phyloP scores from a whole-genome alignment of 441 rosid genomes.

The Pelargonium australe region DNA sequence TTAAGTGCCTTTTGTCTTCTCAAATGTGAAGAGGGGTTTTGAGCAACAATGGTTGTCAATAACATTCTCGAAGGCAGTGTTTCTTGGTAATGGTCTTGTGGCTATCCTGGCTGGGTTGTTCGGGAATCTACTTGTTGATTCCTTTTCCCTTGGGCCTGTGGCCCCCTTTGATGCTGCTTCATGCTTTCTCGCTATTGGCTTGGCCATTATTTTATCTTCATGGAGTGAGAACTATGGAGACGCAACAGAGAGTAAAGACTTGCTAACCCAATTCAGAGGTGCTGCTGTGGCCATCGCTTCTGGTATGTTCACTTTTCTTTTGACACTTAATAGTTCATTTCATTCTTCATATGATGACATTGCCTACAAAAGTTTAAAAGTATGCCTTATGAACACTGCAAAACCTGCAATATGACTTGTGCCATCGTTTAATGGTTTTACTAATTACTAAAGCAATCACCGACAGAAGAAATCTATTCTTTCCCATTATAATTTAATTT shows the following conservation, averaged over 20 bases:
- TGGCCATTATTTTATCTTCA: slow-evolving; percentile 78
- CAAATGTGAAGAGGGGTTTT: slow-evolving; percentile 67
- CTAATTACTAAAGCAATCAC: too few species aligned
- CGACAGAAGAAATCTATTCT: too few species aligned
- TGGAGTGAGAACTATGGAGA: slow-evolving; percentile 95
- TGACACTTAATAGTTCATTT: neutral
- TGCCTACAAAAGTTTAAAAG: neutral
- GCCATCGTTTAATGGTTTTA: neutral
- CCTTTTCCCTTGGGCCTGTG: slow-evolving; percentile 77
- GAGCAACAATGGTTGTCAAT: slow-evolving; percentile 91
- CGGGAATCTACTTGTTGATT: slow-evolving; percentile 78
- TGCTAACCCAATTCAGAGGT: slow-evolving; percentile 79
- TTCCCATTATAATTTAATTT: too few species aligned
- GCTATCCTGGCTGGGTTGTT: slow-evolving; percentile 92
- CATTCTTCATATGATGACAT: neutral
- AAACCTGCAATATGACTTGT: neutral
- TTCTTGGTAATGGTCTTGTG: slow-evolving; percentile 94
- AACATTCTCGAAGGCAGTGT: slow-evolving; percentile 93
- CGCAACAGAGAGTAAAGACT: slow-evolving; percentile 80
- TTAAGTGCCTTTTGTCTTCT: neutral
- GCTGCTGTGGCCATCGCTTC: slow-evolving; percentile 95
- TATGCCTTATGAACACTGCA: neutral
- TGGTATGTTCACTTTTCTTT: slow-evolving; percentile 35
- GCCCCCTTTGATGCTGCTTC: slow-evolving; percentile 99
- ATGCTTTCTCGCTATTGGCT: slow-evolving; percentile 86